Base-by-base conservation (phyloP, 2,329 filamentous ascomycete species). In the Aspergillus cejpii region DNA sequence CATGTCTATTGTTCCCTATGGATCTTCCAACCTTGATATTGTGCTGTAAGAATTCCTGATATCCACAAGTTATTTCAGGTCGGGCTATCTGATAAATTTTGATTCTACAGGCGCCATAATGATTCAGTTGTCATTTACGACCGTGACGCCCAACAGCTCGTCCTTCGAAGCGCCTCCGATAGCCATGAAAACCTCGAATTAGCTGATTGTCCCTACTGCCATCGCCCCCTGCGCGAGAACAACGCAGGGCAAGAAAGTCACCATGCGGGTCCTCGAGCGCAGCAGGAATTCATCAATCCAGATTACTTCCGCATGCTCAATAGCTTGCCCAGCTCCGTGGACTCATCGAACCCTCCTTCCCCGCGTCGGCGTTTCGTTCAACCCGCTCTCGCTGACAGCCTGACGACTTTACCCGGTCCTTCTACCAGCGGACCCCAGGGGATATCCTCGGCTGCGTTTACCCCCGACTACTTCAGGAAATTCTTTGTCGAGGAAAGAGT, bases 221-320 rank as follows among this genome's bases (percentile, higher is more conserved):
- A 89, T 63, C 84, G 86, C 42, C 81, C 87, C 14, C 77, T 80
- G 54, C 73, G 69, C 23, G 82, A 66, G 64, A 75, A 52, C 14
- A 75, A 78, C 34, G 56, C 61, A 19, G 60, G 61, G 15, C 58
- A 63, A 23, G 61, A 64, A 15, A 47, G 51, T n/a, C 60, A 60
- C 41, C 56, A 56, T 49, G 62, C 45, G 5, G 53, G 63, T 29
- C 33, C 50, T 43, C 64, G 54, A 54, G 62, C 56, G 51, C 64
- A 60, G 58, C 77, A 84, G 39, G 78, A 83, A 45, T 97, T 90
- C 62, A 85, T 96, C 56, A 84, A 90, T 59, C 90, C 90, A 2
- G 81, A 89, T 41, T 98, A 98, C 73, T 98, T 98, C 68, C 87
- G 87, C 59, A 90, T 97, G 85, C 81, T 98, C 31, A 69, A 76